phyloP scores from a whole-genome alignment of 2,329 filamentous ascomycete genomes.

The Trichoderma hamatum region DNA sequence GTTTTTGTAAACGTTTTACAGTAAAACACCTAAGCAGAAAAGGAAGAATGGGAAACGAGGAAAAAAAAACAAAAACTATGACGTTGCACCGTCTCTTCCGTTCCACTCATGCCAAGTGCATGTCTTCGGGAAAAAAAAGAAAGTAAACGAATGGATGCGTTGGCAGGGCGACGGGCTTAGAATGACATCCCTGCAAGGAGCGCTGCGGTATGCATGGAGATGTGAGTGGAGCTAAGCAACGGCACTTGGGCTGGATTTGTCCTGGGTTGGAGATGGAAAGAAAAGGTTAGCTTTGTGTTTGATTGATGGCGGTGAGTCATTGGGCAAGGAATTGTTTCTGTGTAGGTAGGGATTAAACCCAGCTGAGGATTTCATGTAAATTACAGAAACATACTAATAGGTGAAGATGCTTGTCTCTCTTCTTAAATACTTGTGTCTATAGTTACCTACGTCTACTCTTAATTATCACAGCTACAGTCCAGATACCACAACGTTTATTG shows the following conservation, averaged over 20 bases:
- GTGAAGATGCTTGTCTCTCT: no score
- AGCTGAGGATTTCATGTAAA: no score
- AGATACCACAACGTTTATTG: no score
- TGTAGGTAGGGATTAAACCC: no score
- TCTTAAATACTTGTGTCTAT: no score
- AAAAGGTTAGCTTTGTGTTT: neutral
- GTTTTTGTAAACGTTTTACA: conserved; percentile 14
- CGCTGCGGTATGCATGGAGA: conserved; percentile 5
- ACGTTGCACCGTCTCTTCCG: neutral
- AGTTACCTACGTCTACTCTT: no score
- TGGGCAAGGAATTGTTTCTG: neutral
- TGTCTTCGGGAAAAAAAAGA: neutral
- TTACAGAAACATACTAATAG: no score
- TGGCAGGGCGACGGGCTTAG: conserved; percentile 6
- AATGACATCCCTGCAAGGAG: neutral
- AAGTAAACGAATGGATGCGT: conserved; percentile 23
- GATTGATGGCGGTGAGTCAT: neutral
- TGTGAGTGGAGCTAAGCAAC: conserved; percentile 21
- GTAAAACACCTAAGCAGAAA: neutral
- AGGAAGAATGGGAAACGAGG: neutral
- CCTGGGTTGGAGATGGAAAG: neutral
- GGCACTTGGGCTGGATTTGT: conserved; percentile 3
- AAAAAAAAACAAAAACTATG: neutral
- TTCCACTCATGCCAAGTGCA: neutral
- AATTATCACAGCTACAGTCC: no score